Evolutionary conservation across 169 alveolate species (phyloP), one percentile per base, ranked within the genome.

Genomic region (Plasmodium malariae): DNA sequence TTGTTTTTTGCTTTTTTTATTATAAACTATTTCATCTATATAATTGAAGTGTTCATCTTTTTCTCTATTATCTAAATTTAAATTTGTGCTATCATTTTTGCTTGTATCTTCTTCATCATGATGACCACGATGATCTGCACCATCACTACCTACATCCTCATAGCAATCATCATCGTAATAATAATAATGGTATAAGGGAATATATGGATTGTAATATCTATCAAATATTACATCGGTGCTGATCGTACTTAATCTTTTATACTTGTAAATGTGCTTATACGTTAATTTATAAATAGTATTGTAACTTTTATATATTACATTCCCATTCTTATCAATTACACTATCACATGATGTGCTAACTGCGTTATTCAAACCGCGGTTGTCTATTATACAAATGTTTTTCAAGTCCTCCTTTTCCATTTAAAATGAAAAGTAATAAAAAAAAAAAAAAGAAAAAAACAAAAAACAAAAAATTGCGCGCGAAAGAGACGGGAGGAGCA

Each of bases 161-260:
- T 51, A 17, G 1, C n/a, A 54, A 4, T 48, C 51, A 59, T 54
- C 70, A 17, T 73, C 57, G 5, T n/a, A 30, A 21, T 80, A 80
- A 28, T 80, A 80, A 60, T 80, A 67, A 32, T 80, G 90, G 28
- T 80, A 80, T n/a, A 80, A 72, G 2, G 90, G 90, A 9, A 68
- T 80, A 45, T 80, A 80, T 3, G 85, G 21, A 60, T 54, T 70
- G 40, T 48, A 36, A 24, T 80, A 32, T 21, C 67, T 45, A 28
- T 80, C 80, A 28, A 19, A 80, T 36, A 80, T 80, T 3, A 68
- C 83, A 54, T 80, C 90, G 5, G 90, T 80, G 54, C 90, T 67
- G 12, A 80, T 67, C 17, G 57, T 34, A 5, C 73, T 59, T 34
- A 80, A 67, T 57, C 90, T 67, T n/a, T 80, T 80, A 21, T 80